Evolutionary conservation across 306 rosid species (phyloP), one percentile per base, ranked within the genome.

Genomic region (Lathyrus sativus): DNA sequence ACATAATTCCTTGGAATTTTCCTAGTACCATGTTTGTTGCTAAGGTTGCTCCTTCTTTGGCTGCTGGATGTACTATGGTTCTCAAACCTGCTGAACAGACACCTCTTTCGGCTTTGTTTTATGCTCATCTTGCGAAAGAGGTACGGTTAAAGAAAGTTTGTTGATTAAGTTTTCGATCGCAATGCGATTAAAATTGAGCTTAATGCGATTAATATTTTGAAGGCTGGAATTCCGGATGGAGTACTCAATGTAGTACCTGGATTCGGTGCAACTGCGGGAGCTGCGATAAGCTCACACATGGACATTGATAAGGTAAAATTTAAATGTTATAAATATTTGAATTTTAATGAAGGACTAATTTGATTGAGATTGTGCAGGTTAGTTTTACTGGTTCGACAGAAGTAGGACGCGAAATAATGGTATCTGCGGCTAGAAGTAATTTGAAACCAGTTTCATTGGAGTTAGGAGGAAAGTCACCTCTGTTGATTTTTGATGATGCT

Each of bases 161-260:
- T 9, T 18, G 28, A 50, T 50, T 50, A 17, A 49, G 0, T 49
- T 17, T 17, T 7, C 1, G 12, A 50, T 24, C 2, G 3, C 11
- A 2, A 10, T 9, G 11, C 67, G 4, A 56, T 71, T 29, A 7
- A 28, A 35, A 35, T 7, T 2, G 28, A 50, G 29, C 0, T 17
- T 42, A 2, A 22, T 9, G 11, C 67, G 4, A 56, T 67, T 29
- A 7, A 28, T 63, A 31, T 58, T 37, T 63, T 46, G 31, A 51
- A 92, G 98, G 98, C 98, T 70, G 98, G 96, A 9, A 78, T 92
- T 50, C 98, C 98, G 0, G 86, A 87, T 68, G 98, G 98, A 59
- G 98, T 92, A 11, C 81, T 92, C 7, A 92, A 92, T 79, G 86
- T 92, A 12, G 77, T 92, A 8, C 84, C 95, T 1, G 98, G 98